Percentiles rank a stretch among this genome's conserved stretches.
These are phyloP conservation scores for Paramecium pentaurelia DNA, from an alignment of 73 alveolate genomes.

Conservation along the genomic window DNA sequence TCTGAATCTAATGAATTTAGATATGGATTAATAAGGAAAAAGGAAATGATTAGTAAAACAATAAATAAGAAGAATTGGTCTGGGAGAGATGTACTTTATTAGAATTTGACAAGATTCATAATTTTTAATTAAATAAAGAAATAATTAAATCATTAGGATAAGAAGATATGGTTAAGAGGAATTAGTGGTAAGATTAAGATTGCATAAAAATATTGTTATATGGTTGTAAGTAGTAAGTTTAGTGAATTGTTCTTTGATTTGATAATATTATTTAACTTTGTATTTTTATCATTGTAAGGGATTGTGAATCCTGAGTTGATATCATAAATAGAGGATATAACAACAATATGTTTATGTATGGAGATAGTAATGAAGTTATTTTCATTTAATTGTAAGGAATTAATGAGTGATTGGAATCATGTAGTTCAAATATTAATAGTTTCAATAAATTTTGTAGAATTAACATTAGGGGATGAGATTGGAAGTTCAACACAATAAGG, in stretches of 20 bases:
- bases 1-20: not conserved
- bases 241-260: not conserved
- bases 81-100: not conserved
- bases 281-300: not conserved
- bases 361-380: not conserved
- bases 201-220: not conserved
- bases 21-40: not conserved
- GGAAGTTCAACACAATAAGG: not conserved
- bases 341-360: not conserved
- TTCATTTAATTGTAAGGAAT: not conserved
- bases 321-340: not conserved
- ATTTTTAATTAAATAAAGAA: not conserved
- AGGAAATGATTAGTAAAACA: not conserved
- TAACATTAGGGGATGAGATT: not conserved
- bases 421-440: not conserved
- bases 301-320: not conserved
- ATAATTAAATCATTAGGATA: not conserved
- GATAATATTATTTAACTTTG: not conserved
- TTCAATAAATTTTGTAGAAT: not conserved
- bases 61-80: not conserved
- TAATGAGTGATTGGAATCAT: not conserved
- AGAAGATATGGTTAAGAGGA: not conserved
- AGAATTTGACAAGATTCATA: not conserved
- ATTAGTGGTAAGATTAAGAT: not conserved
- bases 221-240: not conserved